Evolutionary conservation across 2,329 filamentous ascomycete genomes (phyloP), one percentile per base, ranked within the genome.

Genomic region (Curvularia eragrostidis): DNA sequence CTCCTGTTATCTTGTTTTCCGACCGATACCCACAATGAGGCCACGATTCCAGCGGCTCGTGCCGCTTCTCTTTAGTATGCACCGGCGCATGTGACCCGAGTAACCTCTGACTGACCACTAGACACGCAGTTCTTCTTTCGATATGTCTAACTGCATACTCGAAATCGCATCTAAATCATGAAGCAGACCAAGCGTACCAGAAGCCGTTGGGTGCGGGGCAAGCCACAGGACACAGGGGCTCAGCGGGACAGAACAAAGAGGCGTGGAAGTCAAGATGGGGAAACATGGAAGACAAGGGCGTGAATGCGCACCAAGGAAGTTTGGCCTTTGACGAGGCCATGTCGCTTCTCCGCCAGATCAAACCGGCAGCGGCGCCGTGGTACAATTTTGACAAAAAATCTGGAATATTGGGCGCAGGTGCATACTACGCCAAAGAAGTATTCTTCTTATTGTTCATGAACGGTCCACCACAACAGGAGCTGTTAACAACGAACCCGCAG

Each of bases 361-460:
- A 75, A 55, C 73, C 79, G 12, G 73, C 77, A 8, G 67, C 72
- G 10, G 69, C 74, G 26, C 78, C 65, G 65, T 79, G 74, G 72
- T 80, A 67, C 70, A 74, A 67, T 65, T 70, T 71, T 66, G 75
- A 67, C 53, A 86, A 84, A 70, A 84, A 85, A 7, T 83, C 83
- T 9, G 86, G 87, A 28, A 70, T 89, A 32, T 58, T 88, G 5
- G 84, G 84, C 38, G 81, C 82, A 55, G 79, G 82, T 36, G 78
- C 82, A 62, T 82, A 89, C 78, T 90, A 89, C 70, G 82, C 83
- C 38, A 85, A 85, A 66, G 80, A 88, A 71, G 76, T 85, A 21
- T 87, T 90, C 70, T 83, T 85, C 46, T 77, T 88, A 28, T 77
- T 90, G 18, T 89, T 89, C 72, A 84, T 89, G 80, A 88, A 88